Evolutionary conservation across 306 rosid genomes (phyloP).

Genomic region (Hippophae tibetana): DNA sequence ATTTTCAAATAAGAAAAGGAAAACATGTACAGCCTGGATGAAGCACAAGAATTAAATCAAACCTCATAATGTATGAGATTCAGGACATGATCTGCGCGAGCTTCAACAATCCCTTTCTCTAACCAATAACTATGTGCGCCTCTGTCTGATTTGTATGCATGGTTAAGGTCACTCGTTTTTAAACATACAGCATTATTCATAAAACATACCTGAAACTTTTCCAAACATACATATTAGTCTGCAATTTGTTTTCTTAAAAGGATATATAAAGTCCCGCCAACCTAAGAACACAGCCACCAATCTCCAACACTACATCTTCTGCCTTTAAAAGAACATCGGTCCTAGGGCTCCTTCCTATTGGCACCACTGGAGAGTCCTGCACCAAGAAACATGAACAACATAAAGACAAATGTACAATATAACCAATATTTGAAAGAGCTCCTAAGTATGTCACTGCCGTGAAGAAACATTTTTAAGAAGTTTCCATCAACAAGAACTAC

Average conservation of each 20-base stretch:
- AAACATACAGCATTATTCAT: not conserved
- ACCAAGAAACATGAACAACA: slow-evolving; percentile 14
- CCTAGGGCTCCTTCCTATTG: slow-evolving; percentile 81
- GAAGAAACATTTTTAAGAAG: slow-evolving; percentile 9
- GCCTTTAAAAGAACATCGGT: slow-evolving; percentile 76
- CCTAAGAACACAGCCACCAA: slow-evolving; percentile 75
- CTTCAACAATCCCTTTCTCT: slow-evolving; percentile 66
- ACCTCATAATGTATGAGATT: slow-evolving; percentile 96
- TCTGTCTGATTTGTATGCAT: slow-evolving; percentile 59
- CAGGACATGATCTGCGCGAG: slow-evolving; percentile 75
- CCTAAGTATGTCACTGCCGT: slow-evolving; percentile 2
- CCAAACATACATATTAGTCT: slow-evolving; percentile 7
- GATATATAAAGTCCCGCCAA: slow-evolving; percentile 93
- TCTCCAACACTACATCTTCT: slow-evolving; percentile 67
- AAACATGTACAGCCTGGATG: too few species aligned
- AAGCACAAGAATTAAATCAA: slow-evolving; percentile 16
- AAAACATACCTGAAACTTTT: slow-evolving; percentile 4
- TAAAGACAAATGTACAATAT: slow-evolving; percentile 11
- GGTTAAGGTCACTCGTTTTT: slow-evolving; percentile 41
- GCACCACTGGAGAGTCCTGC: slow-evolving; percentile 80
- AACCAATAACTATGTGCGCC: slow-evolving; percentile 88
- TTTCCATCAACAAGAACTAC: slow-evolving; percentile 3
- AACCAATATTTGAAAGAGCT: not conserved
- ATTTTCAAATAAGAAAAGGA: too few species aligned
- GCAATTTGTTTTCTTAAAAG: slow-evolving; percentile 32